These are phyloP conservation scores for Trametes versicolor DNA, from an alignment of 1,284 basidiomycete species.

Conservation along the genomic window DNA sequence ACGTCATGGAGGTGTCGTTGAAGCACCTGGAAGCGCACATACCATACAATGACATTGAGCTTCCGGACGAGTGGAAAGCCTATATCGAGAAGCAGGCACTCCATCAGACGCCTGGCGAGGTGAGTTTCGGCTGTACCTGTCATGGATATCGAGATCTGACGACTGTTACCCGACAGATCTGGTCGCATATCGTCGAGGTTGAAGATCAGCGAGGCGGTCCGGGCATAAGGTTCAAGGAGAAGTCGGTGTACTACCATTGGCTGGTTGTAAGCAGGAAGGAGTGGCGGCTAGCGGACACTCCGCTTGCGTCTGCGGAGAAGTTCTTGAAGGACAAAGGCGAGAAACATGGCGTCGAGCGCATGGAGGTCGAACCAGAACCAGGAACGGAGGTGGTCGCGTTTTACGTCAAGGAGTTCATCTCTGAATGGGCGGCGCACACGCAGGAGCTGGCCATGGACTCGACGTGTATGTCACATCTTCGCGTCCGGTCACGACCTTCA, in stretches of 20 bases:
- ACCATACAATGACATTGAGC: slow-evolving; percentile 1
- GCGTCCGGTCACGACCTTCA: neutral
- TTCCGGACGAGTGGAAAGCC: slow-evolving; percentile 11
- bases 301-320: slow-evolving; percentile 17
- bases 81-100: slow-evolving; percentile 13
- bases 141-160: no score
- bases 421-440: slow-evolving; percentile 21
- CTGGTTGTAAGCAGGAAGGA: no score
- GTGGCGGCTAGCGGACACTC: slow-evolving; percentile 21
- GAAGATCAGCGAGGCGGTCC: no score
- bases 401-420: slow-evolving; percentile 27
- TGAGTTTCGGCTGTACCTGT: neutral
- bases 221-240: no score
- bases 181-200: no score
- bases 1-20: neutral
- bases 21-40: neutral
- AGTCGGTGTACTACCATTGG: no score
- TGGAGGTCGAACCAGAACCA: slow-evolving; percentile 19
- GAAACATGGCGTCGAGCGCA: slow-evolving; percentile 2
- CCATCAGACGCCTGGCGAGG: slow-evolving; percentile 1
- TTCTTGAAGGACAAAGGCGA: neutral
- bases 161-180: no score
- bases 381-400: slow-evolving; percentile 25
- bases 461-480: slow-evolving; percentile 18
- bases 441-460: slow-evolving; percentile 33